Percentiles rank a stretch among this genome's conserved stretches.
Evolutionary conservation across 1,284 basidiomycete species (phyloP).

Genomic region (Microbotryum lychnidis-dioicae): DNA sequence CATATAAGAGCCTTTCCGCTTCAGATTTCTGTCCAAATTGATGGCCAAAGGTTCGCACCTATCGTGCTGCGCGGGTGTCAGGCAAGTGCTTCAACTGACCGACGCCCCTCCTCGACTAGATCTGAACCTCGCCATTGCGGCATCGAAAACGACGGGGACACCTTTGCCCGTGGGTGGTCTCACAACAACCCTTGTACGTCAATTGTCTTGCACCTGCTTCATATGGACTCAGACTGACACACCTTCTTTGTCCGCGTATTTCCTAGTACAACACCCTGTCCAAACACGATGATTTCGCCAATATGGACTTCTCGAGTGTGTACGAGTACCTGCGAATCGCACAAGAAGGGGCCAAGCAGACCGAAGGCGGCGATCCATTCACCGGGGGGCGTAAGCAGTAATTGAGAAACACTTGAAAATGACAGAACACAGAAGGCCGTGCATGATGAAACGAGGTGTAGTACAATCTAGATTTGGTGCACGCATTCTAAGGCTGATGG

Average conservation of each 20-base stretch:
- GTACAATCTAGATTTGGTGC: too few species aligned
- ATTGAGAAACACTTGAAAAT: neutral
- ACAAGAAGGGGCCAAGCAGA: neutral
- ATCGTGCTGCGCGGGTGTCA: neutral
- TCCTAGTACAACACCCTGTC: slow-evolving; percentile 46
- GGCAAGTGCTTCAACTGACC: neutral
- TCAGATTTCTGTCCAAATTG: slow-evolving; percentile 60
- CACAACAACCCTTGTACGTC: slow-evolving; percentile 41
- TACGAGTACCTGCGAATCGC: slow-evolving; percentile 52
- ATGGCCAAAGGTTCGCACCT: slow-evolving; percentile 60
- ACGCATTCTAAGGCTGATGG: too few species aligned
- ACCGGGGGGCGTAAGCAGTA: neutral
- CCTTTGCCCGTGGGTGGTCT: slow-evolving; percentile 58
- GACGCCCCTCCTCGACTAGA: slow-evolving; percentile 48
- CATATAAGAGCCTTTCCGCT: slow-evolving; percentile 6
- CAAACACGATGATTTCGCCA: slow-evolving; percentile 51
- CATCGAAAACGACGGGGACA: slow-evolving; percentile 49
- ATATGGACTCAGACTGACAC: slow-evolving; percentile 45
- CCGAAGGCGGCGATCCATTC: neutral
- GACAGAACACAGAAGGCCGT: too few species aligned
- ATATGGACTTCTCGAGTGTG: slow-evolving; percentile 70
- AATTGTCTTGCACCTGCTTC: too few species aligned
- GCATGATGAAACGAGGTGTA: too few species aligned
- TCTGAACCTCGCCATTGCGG: slow-evolving; percentile 63
- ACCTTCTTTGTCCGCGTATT: slow-evolving; percentile 17